Base-by-base conservation (phyloP, 2,329 filamentous ascomycete genomes). In the Hypoxylon sp. region DNA sequence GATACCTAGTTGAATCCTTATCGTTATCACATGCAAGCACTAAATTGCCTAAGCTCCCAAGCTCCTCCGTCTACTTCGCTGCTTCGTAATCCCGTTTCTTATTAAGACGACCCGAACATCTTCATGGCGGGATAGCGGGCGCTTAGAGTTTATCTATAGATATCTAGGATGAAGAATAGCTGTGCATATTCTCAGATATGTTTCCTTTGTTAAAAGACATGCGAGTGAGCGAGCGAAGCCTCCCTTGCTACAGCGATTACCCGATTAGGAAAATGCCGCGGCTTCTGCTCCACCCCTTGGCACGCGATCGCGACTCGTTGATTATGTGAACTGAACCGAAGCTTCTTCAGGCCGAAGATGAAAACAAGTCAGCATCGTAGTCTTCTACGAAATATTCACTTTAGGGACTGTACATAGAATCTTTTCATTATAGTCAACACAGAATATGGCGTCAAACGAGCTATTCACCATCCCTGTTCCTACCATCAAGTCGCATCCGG, bases 391-490 rank as follows among this genome's bases (percentile, higher is more conserved):
- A 54, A 32, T 21, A 37, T 23, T 4, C n/a, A 14, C 5, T 14
- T n/a, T 1, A 9, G 14, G 39, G 3, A 3, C 0, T 32, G 19
- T 47, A 47, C 7, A 32, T 32, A 48, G 8, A 11, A 19, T 12
- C 16, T 32, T 55, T 1, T 21, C 27, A 1, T n/a, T 27, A 32
- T 30, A 41, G 19, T 19, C 21, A 70, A 51, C 8, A 7, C 9
- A 27, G 14, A 48, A 78, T 19, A 41, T 79, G 75, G 63, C 74
- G 25, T 68, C 73, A 23, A 71, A 69, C 29, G 71, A 82, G 16
- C 82, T 90, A 61, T 90, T 92, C 80, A 85, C 84, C 8, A 79
- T 92, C 70, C 86, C 87, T 43, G 83, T 90, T 72, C 76, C 81
- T 41, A 75, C 82, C 58, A 70, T 79, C 68, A 78, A 76, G 55